Conservation (phyloP, 352 stramenopile species). For the Discostella stelligera region DNA sequence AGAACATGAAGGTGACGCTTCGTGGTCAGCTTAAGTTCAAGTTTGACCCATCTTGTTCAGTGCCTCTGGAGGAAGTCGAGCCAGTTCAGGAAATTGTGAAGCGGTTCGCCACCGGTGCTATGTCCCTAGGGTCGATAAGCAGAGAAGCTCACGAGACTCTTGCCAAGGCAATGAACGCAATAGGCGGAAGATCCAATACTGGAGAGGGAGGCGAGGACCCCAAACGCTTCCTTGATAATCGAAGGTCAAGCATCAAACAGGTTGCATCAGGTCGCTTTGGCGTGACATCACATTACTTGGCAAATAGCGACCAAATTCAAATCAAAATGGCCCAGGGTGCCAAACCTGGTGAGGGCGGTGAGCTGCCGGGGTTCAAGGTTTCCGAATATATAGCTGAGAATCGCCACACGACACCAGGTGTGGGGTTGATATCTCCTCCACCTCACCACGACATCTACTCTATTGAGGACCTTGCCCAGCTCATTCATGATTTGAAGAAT, state of each 20-base stretch:
- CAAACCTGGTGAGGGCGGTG: constrained; percentile 94
- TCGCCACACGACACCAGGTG: constrained; percentile 93
- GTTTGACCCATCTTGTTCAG: constrained; percentile 87
- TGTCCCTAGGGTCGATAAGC: constrained; percentile 94
- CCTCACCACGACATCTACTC: constrained; percentile 98
- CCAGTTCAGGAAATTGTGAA: constrained; percentile 92
- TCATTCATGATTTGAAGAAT: constrained; percentile 98
- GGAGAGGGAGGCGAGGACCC: constrained; percentile 94
- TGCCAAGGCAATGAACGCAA: constrained; percentile 92
- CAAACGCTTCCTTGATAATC: constrained; percentile 82
- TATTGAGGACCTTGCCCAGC: constrained; percentile 95
- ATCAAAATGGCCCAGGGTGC: constrained; percentile 98
- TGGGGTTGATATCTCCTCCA: constrained; percentile 94
- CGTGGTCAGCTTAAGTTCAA: constrained; percentile 94
- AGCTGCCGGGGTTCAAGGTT: constrained; percentile 95
- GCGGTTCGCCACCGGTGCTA: constrained; percentile 93
- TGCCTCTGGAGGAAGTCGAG: constrained; percentile 92
- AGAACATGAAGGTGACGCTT: constrained; percentile 89
- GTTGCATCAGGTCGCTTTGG: constrained; percentile 94
- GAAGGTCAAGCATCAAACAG: constrained; percentile 91
- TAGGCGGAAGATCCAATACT: constrained; percentile 93
- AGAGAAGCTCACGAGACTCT: constrained; percentile 94
- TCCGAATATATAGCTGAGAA: constrained; percentile 94
- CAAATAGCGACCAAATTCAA: constrained; percentile 95
- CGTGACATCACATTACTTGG: constrained; percentile 95